Evolutionary conservation across 148 eudicot genomes (phyloP), one percentile per base, ranked within the genome.

Genomic region (Rheum nobile): DNA sequence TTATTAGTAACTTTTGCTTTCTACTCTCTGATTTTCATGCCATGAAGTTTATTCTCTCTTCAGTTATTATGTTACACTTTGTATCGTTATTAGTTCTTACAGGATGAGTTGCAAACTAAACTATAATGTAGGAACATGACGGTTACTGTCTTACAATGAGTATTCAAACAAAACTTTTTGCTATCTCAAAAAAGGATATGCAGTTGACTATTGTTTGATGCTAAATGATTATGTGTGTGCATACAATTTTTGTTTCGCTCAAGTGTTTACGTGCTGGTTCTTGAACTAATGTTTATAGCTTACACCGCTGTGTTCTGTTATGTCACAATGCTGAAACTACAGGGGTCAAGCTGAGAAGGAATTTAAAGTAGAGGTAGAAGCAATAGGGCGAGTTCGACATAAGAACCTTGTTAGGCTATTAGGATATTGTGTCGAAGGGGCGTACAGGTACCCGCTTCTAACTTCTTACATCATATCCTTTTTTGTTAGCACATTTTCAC

Each of bases 271-370:
- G 24, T 24, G 61, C 8, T 54, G 11, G n/a, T 22, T 24, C 26
- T 8, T 26, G 34, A 59, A 59, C 12, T 59, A 50, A 12, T 57
- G 12, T 12, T n/a, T 50, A 50, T 19, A 50, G 57, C 16, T 50
- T 4, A 54, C 3, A 9, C 3, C 11, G 12, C 14, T 46, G n/a
- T 13, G 14, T 16, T 46, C 17, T 26, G 65, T 57, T 26, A 8
- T 57, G 0, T 57, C 26, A 37, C 0, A 32, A 34, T 65, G 70
- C 22, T 65, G 22, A 32, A 65, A 21, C 22, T 39, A n/a, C 50
- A 88, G 91, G 84, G 91, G 88, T 29, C 91, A 88, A 74, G 91
- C 91, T n/a, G 88, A 88, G 77, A 88, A 77, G 71, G 91, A 88
- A 73, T 88, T 88, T 32, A 84, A 80, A 72, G 87, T 85, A 19